These are phyloP conservation scores for Cladophialophora exuberans DNA, from an alignment of 2,329 filamentous ascomycete species.

Conservation along the genomic window DNA sequence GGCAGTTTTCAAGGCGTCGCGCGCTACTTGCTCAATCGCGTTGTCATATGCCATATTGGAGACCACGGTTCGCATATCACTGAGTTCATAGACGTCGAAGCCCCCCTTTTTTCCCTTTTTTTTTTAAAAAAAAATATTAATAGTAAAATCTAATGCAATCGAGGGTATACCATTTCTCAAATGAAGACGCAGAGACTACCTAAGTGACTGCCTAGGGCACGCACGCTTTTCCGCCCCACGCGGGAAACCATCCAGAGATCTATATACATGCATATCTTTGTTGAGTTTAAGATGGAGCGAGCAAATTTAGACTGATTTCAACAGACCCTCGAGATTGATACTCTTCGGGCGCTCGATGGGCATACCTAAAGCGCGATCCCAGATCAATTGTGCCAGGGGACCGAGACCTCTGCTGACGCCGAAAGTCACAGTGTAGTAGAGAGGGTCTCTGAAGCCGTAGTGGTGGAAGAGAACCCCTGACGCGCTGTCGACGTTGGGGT, in stretches of 20 bases:
- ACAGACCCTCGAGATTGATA: constrained; percentile 85
- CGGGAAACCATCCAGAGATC: constrained; percentile 1
- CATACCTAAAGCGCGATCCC: constrained; percentile 90
- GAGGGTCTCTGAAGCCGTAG: constrained; percentile 94
- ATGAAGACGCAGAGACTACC: no score
- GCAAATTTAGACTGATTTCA: constrained; percentile 60
- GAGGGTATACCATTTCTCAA: no score
- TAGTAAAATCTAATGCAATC: no score
- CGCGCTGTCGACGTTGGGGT: constrained; percentile 92
- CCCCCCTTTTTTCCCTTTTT: no score
- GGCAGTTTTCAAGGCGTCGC: no score
- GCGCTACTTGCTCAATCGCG: no score
- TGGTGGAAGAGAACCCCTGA: constrained; percentile 97
- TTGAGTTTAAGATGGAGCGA: not conserved
- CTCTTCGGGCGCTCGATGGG: constrained; percentile 98
- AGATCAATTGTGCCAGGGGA: constrained; percentile 90
- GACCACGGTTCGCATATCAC: no score
- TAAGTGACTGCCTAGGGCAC: no score
- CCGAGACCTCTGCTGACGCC: constrained; percentile 73
- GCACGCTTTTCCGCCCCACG: no score
- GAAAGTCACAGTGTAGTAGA: constrained; percentile 83
- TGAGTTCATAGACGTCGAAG: no score
- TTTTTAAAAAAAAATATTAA: no score
- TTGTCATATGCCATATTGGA: no score
- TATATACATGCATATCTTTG: constrained; percentile 26